Percentiles rank a stretch among this genome's conserved stretches.
phyloP scores from a whole-genome alignment of 1,284 basidiomycete species.

The Ganoderma multipileum region DNA sequence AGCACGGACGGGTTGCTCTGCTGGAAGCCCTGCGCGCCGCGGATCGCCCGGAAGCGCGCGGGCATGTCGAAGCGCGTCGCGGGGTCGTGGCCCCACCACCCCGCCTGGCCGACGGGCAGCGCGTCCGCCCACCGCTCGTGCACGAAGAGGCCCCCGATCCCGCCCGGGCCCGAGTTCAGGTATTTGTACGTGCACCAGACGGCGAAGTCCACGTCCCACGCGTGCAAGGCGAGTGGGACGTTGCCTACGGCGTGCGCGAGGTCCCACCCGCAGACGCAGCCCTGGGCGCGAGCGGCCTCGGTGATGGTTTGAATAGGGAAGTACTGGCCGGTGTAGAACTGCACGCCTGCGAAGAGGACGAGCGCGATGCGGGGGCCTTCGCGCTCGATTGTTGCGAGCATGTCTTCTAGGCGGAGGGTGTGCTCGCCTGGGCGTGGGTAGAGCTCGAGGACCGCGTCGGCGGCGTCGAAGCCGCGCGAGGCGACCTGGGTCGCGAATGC shows the following conservation, averaged over 20 bases:
- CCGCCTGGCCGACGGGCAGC: constrained; percentile 64
- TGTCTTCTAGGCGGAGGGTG: constrained; percentile 90
- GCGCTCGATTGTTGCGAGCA: constrained; percentile 77
- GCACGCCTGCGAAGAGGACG: constrained; percentile 90
- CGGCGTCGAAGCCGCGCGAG: constrained; percentile 82
- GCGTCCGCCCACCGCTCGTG: constrained; percentile 82
- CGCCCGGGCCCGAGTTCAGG: constrained; percentile 94
- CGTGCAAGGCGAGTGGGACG: constrained; percentile 87
- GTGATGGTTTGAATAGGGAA: constrained; percentile 91
- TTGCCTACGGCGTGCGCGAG: constrained; percentile 97
- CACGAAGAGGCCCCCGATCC: constrained; percentile 92
- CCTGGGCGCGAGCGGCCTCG: constrained; percentile 84
- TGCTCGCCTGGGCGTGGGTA: constrained; percentile 85
- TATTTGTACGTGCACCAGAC: constrained; percentile 99
- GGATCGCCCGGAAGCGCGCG: constrained; percentile 80
- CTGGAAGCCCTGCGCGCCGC: constrained; percentile 94
- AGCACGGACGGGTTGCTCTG: constrained; percentile 93
- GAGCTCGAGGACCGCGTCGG: constrained; percentile 80
- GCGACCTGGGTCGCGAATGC: constrained; percentile 90
- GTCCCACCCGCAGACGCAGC: constrained; percentile 94
- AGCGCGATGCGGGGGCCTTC: constrained; percentile 84
- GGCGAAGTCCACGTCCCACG: constrained; percentile 96
- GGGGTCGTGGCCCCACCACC: constrained; percentile 98
- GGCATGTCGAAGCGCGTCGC: constrained; percentile 93
- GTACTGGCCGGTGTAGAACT: constrained; percentile 98